Base-by-base conservation (phyloP, 768 basidiomycete species). In the Lentinula sp. region DNA sequence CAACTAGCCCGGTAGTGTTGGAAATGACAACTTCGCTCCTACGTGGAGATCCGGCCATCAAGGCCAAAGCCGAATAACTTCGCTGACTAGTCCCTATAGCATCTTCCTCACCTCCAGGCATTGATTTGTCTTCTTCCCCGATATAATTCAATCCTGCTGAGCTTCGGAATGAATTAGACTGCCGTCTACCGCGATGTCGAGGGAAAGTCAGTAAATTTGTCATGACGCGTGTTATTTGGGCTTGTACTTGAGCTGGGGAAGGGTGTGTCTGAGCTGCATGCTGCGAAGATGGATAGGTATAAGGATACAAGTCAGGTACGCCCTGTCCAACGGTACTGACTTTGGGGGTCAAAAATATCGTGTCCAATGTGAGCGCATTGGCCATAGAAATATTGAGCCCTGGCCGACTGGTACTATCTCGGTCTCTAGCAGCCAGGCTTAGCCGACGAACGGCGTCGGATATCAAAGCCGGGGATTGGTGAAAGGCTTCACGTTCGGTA, bases 381-480 rank as follows among this genome's bases (percentile, higher is more conserved):
- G 55, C 7, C 2, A 41, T 28, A 43, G 41, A 10, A 33, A 3
- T 7, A 16, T 6, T 18, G 9, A 39, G 32, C 1, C 23, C 23
- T 7, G 18, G 18, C 41, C 18, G 20, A 12, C 3, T 15, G 8
- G 20, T 9, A 9, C 46, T 23, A 48, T 35, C 41, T 20, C 79
- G 79, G 65, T 91, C 89, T 18, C 73, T 80, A 2, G 91, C 84
- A 2, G 86, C 86, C 12, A 85, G 70, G 5, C 78, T 78, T 9
- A 93, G 79, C 10, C 82, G 83, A 10, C 84, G 81, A 53, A 92
- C 81, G 5, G 90, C 90, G 61, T 93, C 90, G 1, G 87, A 85
- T 10, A 92, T 75, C 2, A 88, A 76, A 1, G 86, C 81, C 4
- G 90, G 89, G 0, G 89, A 83, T 66, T 86, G 87, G 12, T 56